These are phyloP conservation scores for Cryomyces minteri DNA, from an alignment of 495 filamentous ascomycete genomes.

Conservation along the genomic window DNA sequence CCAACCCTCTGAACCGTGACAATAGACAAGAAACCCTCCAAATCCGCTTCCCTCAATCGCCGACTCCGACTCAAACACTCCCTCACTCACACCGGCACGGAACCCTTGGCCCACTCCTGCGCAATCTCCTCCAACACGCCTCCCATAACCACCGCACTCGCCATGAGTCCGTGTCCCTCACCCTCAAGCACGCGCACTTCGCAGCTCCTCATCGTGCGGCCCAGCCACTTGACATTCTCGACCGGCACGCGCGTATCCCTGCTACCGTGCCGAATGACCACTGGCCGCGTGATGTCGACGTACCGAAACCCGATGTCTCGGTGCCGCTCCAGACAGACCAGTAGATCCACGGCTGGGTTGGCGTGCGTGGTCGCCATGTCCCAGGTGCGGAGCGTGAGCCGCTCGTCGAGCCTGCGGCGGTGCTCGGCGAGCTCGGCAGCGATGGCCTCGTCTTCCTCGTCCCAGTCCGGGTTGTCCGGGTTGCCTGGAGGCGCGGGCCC, in stretches of 20 bases:
- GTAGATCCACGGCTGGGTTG: constrained; percentile 82
- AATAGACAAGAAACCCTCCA: too few relatives aligned
- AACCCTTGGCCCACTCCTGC: constrained; percentile 55
- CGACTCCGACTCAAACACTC: not conserved
- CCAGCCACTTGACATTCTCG: constrained; percentile 89
- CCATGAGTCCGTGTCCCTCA: constrained; percentile 95
- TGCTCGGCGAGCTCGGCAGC: constrained; percentile 45
- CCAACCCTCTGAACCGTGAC: too few relatives aligned
- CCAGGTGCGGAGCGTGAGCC: constrained; percentile 86
- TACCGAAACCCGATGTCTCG: constrained; percentile 93
- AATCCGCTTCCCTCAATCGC: too few relatives aligned
- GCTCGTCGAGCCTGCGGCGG: constrained; percentile 62
- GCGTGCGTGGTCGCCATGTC: constrained; percentile 79
- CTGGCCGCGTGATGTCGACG: constrained; percentile 76
- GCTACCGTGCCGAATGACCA: constrained; percentile 87
- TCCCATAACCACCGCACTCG: constrained; percentile 82
- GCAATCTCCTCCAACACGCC: constrained; percentile 84
- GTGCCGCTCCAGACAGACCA: constrained; percentile 82
- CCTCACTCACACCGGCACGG: constrained; percentile 46
- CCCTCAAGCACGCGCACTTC: constrained; percentile 83
- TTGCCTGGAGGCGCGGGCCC: not conserved
- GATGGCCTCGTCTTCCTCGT: constrained; percentile 3
- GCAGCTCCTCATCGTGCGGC: constrained; percentile 62
- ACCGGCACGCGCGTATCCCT: constrained; percentile 83
- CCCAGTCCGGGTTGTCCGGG: not conserved